phyloP scores from a whole-genome alignment of 2,329 filamentous ascomycete species.

The Fusarium sp. region DNA sequence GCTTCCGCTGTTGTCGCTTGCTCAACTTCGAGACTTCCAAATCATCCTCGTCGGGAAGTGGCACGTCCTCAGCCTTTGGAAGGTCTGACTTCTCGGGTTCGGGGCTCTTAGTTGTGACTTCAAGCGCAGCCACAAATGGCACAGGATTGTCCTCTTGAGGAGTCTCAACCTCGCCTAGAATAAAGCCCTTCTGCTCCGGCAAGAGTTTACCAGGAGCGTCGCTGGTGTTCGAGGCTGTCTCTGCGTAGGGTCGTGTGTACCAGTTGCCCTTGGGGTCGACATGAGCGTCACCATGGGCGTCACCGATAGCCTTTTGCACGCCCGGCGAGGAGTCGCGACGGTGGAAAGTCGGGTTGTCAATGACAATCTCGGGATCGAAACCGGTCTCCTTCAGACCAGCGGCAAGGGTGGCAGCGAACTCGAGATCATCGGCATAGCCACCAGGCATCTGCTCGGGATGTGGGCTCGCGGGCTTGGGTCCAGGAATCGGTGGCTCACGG shows the following conservation, averaged over 20 bases:
- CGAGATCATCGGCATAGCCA: conserved; percentile 74
- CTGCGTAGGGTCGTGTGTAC: conserved; percentile 63
- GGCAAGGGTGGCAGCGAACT: conserved; percentile 77
- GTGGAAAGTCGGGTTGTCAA: conserved; percentile 73
- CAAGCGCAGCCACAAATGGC: conserved; percentile 30
- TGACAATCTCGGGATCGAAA: conserved; percentile 78
- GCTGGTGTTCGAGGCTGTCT: conserved; percentile 59
- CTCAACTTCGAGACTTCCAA: conserved; percentile 45
- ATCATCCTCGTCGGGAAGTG: conserved; percentile 39
- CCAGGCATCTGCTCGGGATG: conserved; percentile 69
- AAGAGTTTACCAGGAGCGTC: conserved; percentile 43
- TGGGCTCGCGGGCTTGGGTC: conserved; percentile 67
- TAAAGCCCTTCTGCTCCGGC: conserved; percentile 56
- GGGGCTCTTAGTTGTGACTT: neutral
- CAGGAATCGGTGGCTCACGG: conserved; percentile 63
- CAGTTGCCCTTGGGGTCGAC: conserved; percentile 52
- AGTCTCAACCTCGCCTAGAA: conserved; percentile 62
- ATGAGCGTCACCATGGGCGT: conserved; percentile 44
- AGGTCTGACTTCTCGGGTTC: conserved; percentile 14
- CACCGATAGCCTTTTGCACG: conserved; percentile 60
- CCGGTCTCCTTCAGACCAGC: conserved; percentile 77
- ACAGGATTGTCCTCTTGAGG: conserved; percentile 47
- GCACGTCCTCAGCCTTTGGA: conserved; percentile 32
- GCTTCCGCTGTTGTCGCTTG: conserved; percentile 55
- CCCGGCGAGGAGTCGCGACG: conserved; percentile 73